These are phyloP conservation scores for Kuraishia ogatae DNA, from an alignment of 805 yeast species.

Conservation along the genomic window DNA sequence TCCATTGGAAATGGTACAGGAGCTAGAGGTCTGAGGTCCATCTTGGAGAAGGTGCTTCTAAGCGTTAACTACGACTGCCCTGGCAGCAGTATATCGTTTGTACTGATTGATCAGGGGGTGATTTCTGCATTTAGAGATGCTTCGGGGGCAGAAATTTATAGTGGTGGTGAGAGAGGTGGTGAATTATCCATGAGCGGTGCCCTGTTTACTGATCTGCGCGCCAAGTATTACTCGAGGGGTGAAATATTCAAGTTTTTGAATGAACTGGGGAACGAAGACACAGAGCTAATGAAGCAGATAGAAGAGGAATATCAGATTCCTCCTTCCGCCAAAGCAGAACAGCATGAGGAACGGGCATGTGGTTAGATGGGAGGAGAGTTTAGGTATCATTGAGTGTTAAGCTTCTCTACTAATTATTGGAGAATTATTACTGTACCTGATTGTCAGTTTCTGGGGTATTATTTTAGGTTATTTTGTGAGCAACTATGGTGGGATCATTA, in stretches of 20 bases:
- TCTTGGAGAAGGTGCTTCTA: constrained; percentile 41
- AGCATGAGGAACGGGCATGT: neutral
- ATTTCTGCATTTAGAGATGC: constrained; percentile 28
- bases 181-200: constrained; percentile 1
- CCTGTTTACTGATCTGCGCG: constrained; percentile 17
- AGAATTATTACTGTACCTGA: no score
- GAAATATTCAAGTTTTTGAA: constrained; percentile 31
- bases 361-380: neutral
- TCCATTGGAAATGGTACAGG: constrained; percentile 50
- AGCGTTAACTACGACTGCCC: constrained; percentile 53
- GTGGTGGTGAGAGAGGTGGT: constrained; percentile 7
- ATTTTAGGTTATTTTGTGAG: no score
- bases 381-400: no score
- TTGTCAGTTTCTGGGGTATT: no score
- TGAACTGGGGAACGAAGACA: constrained; percentile 34
- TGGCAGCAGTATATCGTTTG: constrained; percentile 43
- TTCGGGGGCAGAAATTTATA: constrained; percentile 9
- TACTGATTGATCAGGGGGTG: constrained; percentile 35
- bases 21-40: constrained; percentile 50
- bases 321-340: neutral
- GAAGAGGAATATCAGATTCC: constrained; percentile 22
- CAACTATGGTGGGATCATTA: no score
- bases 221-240: constrained; percentile 36
- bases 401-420: no score
- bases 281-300: constrained; percentile 22